These are phyloP conservation scores for Lophiostoma macrostomum DNA, from an alignment of 495 filamentous ascomycete species.

Conservation along the genomic window DNA sequence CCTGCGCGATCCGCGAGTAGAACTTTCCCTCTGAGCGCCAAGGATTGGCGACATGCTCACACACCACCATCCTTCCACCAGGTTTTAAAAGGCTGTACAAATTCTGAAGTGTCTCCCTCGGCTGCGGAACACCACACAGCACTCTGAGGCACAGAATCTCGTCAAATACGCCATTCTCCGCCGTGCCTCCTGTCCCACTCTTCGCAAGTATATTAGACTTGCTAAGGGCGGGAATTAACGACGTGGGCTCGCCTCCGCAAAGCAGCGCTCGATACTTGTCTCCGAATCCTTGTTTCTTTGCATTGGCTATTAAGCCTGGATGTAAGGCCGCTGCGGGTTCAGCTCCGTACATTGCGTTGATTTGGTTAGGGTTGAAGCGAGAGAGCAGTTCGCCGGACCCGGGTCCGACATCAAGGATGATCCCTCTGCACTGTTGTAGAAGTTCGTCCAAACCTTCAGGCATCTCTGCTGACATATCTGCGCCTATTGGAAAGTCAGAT, in stretches of 20 bases:
- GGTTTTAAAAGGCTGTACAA: slow-evolving; percentile 44
- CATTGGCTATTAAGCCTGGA: slow-evolving; percentile 29
- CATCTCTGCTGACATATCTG: slow-evolving; percentile 32
- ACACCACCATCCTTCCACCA: slow-evolving; percentile 43
- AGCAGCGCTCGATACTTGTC: slow-evolving; percentile 38
- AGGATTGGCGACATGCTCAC: slow-evolving; percentile 42
- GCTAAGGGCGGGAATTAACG: slow-evolving; percentile 36
- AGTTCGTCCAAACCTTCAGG: slow-evolving; percentile 24
- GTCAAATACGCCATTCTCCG: slow-evolving; percentile 37
- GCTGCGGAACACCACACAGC: slow-evolving; percentile 41
- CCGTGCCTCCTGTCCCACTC: slow-evolving; percentile 14
- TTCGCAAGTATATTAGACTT: slow-evolving; percentile 29
- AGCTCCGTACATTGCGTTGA: slow-evolving; percentile 38
- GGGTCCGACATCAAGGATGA: slow-evolving; percentile 43
- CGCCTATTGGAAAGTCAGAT: no score
- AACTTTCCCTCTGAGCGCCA: slow-evolving; percentile 32
- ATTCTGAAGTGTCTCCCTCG: slow-evolving; percentile 31
- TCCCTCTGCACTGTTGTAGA: slow-evolving; percentile 26
- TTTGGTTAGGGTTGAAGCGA: slow-evolving; percentile 27
- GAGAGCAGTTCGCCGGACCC: slow-evolving; percentile 37
- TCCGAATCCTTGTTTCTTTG: slow-evolving; percentile 34
- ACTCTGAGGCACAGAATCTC: slow-evolving; percentile 42
- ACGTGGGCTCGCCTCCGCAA: slow-evolving; percentile 39
- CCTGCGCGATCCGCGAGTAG: slow-evolving; percentile 29
- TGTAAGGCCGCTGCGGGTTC: slow-evolving; percentile 42